Evolutionary conservation across 345 rosid species (phyloP).

Genomic region (Corymbia maculata): DNA sequence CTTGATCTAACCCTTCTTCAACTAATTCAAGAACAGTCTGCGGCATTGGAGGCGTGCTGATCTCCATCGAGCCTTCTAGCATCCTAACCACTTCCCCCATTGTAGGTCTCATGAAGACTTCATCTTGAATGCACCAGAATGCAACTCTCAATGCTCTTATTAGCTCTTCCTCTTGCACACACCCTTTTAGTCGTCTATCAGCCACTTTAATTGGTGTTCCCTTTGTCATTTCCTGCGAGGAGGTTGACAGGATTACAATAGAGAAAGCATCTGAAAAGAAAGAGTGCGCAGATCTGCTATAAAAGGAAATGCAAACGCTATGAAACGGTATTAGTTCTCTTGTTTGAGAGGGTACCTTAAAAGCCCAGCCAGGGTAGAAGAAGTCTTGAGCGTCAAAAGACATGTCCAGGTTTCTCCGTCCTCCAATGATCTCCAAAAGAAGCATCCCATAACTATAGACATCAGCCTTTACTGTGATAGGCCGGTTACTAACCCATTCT

Average conservation of each 20-base stretch:
- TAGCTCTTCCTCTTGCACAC: slow-evolving; percentile 50
- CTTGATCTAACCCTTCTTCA: slow-evolving; percentile 82
- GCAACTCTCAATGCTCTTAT: slow-evolving; percentile 43
- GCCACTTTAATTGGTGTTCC: slow-evolving; percentile 37
- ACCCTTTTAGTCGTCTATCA: slow-evolving; percentile 33
- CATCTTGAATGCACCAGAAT: slow-evolving; percentile 77
- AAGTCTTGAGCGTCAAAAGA: slow-evolving; percentile 47
- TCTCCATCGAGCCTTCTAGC: slow-evolving; percentile 49
- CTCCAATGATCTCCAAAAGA: slow-evolving; percentile 65
- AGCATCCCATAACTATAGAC: slow-evolving; percentile 85
- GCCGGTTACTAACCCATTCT: slow-evolving; percentile 67
- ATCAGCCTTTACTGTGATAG: slow-evolving; percentile 73
- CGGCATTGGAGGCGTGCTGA: slow-evolving; percentile 69
- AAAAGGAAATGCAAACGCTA: neutral
- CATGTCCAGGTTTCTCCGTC: slow-evolving; percentile 71
- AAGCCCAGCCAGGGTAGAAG: slow-evolving; percentile 89
- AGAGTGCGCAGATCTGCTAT: neutral
- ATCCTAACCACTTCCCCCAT: slow-evolving; percentile 76
- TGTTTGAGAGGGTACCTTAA: slow-evolving; percentile 32
- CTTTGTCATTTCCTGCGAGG: slow-evolving; percentile 32
- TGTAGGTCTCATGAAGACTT: slow-evolving; percentile 47
- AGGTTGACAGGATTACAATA: neutral
- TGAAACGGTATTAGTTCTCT: neutral
- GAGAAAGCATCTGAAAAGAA: neutral
- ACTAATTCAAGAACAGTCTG: slow-evolving; percentile 69